Conservation (phyloP, 768 basidiomycete genomes). For the Cystobasidium tubakii region DNA sequence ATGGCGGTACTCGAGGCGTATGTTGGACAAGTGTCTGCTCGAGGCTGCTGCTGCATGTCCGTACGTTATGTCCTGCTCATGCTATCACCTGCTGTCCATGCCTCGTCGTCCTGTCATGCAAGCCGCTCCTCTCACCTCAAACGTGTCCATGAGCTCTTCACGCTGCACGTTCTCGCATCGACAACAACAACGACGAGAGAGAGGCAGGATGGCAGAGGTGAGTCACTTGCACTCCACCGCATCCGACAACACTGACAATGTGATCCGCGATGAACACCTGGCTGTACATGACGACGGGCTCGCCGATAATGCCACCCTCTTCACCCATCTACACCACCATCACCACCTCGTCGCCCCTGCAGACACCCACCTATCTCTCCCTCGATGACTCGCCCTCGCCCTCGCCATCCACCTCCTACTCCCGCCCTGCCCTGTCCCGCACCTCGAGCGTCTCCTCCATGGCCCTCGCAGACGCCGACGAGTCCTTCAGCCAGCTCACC, state of each 20-base stretch:
- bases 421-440: conserved; percentile 28
- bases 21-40: too few species aligned
- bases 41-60: too few species aligned
- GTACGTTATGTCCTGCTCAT: too few species aligned
- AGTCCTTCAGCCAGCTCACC: conserved; percentile 37
- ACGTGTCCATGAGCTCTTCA: not conserved
- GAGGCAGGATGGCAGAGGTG: not conserved
- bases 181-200: not conserved
- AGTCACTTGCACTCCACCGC: not conserved
- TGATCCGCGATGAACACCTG: not conserved
- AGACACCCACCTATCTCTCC: conserved; percentile 17
- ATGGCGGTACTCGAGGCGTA: too few species aligned
- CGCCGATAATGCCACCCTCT: not conserved
- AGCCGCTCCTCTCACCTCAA: not conserved
- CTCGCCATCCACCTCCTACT: not conserved
- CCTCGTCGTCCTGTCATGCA: not conserved
- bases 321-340: not conserved
- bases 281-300: not conserved
- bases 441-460: conserved; percentile 21
- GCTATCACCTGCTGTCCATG: too few species aligned
- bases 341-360: not conserved
- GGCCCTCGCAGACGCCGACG: conserved; percentile 39
- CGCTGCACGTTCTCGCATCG: not conserved
- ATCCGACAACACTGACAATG: not conserved
- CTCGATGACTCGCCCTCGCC: conserved; percentile 10